phyloP scores from a whole-genome alignment of 2,329 filamentous ascomycete species.

The Lomentospora prolificans region DNA sequence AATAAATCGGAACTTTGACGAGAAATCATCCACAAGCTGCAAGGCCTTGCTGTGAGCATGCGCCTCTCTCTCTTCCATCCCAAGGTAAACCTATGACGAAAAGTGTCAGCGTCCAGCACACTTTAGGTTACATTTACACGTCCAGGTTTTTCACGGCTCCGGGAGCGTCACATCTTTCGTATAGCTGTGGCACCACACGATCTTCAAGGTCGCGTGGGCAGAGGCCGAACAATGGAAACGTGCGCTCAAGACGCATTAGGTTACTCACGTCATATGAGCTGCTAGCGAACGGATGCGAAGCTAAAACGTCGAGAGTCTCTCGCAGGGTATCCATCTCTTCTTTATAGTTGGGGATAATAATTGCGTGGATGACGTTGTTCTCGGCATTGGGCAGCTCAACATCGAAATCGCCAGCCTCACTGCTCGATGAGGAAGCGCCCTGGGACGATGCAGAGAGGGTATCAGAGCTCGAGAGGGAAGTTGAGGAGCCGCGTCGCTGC shows the following conservation, averaged over 20 bases:
- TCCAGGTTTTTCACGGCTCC: too few relatives aligned
- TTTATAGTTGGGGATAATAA: conserved; percentile 66
- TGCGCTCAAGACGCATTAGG: not conserved
- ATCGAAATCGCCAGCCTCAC: conserved; percentile 42
- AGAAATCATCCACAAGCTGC: conserved; percentile 50
- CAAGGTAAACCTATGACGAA: conserved; percentile 51
- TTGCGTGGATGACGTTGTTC: conserved; percentile 47
- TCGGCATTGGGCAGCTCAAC: conserved; percentile 32
- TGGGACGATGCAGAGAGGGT: conserved; percentile 36
- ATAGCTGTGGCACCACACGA: too few relatives aligned
- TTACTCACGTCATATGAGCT: conserved; percentile 58
- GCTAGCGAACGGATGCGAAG: conserved; percentile 54
- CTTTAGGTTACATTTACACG: too few relatives aligned
- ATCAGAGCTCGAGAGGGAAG: conserved; percentile 46
- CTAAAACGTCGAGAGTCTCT: conserved; percentile 59
- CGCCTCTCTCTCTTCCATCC: conserved; percentile 61
- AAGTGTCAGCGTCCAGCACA: not conserved
- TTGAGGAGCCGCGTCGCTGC: conserved; percentile 40
- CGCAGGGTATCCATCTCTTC: conserved; percentile 59
- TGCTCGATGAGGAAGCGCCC: conserved; percentile 35
- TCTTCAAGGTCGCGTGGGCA: too few relatives aligned
- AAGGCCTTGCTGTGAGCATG: conserved; percentile 52
- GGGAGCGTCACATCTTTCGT: too few relatives aligned
- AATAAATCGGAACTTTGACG: conserved; percentile 55
- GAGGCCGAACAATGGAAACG: too few relatives aligned